These are phyloP conservation scores for Aurantiochytrium sp. DNA, from an alignment of 108 stramenopile genomes.

Conservation along the genomic window DNA sequence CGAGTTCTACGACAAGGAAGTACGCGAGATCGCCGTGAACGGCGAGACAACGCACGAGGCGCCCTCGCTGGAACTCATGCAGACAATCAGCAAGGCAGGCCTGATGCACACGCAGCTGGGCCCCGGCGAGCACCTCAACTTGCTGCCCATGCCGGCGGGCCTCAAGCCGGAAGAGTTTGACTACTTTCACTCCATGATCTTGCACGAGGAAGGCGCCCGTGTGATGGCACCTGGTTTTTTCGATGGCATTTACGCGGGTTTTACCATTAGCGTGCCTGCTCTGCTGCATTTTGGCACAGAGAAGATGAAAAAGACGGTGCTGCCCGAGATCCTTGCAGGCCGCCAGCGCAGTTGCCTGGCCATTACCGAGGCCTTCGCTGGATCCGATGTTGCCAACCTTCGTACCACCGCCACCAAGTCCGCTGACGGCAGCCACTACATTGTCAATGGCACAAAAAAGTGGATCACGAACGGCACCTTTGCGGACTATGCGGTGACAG, in stretches of 20 bases:
- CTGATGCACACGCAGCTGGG: neutral
- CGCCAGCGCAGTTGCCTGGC: neutral
- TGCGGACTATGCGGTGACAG: neutral
- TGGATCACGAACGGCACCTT: constrained; percentile 13
- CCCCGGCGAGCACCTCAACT: neutral
- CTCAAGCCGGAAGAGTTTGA: neutral
- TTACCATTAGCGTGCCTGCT: neutral
- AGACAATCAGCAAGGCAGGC: neutral
- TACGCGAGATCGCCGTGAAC: constrained; percentile 1
- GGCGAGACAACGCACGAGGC: neutral
- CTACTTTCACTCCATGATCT: neutral
- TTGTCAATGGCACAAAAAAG: constrained; percentile 14
- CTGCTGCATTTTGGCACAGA: neutral
- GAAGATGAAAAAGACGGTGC: neutral
- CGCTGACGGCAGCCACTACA: neutral
- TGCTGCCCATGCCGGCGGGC: neutral
- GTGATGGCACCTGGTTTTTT: neutral
- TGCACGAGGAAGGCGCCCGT: neutral
- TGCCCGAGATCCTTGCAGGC: neutral
- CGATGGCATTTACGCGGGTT: neutral
- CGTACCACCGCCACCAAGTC: neutral
- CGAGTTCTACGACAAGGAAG: constrained; percentile 12
- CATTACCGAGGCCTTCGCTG: constrained; percentile 4
- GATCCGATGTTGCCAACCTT: neutral
- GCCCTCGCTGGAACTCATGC: neutral